Evolutionary conservation across 2,329 filamentous ascomycete genomes (phyloP).

Genomic region (Trichocomaceae sp.): DNA sequence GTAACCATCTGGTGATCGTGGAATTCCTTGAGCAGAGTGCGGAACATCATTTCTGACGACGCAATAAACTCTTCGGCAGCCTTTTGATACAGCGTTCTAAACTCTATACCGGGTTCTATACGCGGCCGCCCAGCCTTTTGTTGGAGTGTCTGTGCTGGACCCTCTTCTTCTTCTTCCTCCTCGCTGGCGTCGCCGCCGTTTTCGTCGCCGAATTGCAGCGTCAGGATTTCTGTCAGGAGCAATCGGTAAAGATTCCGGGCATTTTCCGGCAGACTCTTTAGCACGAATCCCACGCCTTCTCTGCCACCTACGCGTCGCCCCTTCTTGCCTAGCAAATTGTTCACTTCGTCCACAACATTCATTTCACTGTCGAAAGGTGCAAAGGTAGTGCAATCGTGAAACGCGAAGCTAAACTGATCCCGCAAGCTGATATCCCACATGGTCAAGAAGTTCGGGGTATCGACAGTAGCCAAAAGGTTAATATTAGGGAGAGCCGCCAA

Average conservation of each 20-base stretch:
- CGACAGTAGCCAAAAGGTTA: constrained; percentile 69
- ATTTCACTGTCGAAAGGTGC: constrained; percentile 64
- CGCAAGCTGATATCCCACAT: constrained; percentile 86
- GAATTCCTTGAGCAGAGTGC: constrained; percentile 92
- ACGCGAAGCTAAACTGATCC: constrained; percentile 75
- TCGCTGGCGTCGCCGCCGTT: constrained; percentile 50
- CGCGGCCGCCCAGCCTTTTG: constrained; percentile 1
- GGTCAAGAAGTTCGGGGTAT: constrained; percentile 79
- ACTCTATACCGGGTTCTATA: constrained; percentile 66
- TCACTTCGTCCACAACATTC: constrained; percentile 83
- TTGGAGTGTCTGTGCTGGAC: neutral
- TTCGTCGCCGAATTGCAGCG: constrained; percentile 42
- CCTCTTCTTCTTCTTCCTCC: constrained; percentile 33
- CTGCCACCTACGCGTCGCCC: constrained; percentile 75
- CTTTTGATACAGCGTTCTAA: constrained; percentile 86
- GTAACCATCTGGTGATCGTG: constrained; percentile 98
- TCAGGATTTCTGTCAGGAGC: constrained; percentile 75
- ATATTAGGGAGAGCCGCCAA: constrained; percentile 69
- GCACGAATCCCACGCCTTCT: constrained; percentile 84
- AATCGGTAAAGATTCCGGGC: constrained; percentile 80
- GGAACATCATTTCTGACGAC: constrained; percentile 90
- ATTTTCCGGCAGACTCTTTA: constrained; percentile 86
- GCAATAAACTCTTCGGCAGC: constrained; percentile 96
- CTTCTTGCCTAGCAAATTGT: constrained; percentile 75
- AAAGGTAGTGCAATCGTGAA: constrained; percentile 93